These are phyloP conservation scores for Moricandia arvensis DNA, from an alignment of 345 rosid genomes.

Conservation along the genomic window DNA sequence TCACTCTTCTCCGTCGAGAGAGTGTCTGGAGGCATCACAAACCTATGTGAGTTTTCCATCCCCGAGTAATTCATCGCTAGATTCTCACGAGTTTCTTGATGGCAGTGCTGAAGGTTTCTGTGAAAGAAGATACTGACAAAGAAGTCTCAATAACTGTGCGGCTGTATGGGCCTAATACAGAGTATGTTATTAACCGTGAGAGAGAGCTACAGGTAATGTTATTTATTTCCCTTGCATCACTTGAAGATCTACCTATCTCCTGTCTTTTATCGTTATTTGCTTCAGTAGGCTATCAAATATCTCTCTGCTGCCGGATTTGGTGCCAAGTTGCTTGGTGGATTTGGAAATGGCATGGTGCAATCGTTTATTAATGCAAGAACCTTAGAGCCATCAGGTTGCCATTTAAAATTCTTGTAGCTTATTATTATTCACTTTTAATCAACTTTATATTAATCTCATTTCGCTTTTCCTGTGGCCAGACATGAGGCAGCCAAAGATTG, in stretches of 20 bases:
- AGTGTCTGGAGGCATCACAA: conserved; percentile 94
- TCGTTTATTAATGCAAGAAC: conserved; percentile 89
- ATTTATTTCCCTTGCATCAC: conserved; percentile 4
- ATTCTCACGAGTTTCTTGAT: neutral
- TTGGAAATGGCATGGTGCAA: conserved; percentile 95
- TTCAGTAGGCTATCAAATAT: conserved; percentile 78
- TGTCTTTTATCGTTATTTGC: conserved; percentile 26
- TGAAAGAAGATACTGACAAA: conserved; percentile 57
- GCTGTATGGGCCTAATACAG: conserved; percentile 91
- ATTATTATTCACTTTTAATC: conserved; percentile 1
- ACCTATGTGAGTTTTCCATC: conserved; percentile 61
- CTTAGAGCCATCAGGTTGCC: conserved; percentile 66
- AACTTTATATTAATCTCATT: conserved; percentile 5
- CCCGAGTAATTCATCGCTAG: neutral
- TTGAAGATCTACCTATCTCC: conserved; percentile 1
- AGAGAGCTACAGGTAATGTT: conserved; percentile 65
- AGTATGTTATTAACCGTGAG: conserved; percentile 76
- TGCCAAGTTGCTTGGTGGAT: conserved; percentile 87
- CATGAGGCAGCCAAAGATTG: conserved; percentile 72
- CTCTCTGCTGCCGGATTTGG: conserved; percentile 98
- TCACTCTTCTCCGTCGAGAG: conserved; percentile 67
- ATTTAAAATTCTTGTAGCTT: neutral
- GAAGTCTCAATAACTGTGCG: conserved; percentile 64
- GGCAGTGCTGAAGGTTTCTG: conserved; percentile 84
- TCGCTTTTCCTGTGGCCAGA: conserved; percentile 48